A percentile compares a stretch with the other conserved stretches of the same genome.
These are phyloP conservation scores for Dryas alaskensis DNA, from an alignment of 306 rosid species.

Conservation along the genomic window DNA sequence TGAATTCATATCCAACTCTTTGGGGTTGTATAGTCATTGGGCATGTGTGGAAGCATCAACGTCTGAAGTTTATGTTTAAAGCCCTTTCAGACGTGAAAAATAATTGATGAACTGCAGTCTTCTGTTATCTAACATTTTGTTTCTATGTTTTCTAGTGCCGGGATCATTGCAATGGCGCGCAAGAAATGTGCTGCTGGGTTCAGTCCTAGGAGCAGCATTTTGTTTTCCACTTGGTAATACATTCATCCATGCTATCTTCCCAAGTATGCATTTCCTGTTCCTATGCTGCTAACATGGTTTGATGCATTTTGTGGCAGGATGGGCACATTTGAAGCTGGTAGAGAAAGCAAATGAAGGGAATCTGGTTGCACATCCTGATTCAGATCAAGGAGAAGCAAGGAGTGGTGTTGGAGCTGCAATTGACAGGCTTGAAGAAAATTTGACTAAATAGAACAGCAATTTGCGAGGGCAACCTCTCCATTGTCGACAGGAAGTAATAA, in stretches of 20 bases:
- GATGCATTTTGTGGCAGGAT: conserved; percentile 53
- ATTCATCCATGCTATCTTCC: background rate
- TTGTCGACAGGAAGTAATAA: background rate
- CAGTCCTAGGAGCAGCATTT: conserved; percentile 73
- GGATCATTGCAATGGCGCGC: conserved; percentile 89
- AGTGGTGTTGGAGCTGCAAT: conserved; percentile 85
- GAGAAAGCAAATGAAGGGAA: conserved; percentile 79
- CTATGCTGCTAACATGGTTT: background rate
- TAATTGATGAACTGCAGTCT: conserved; percentile 1
- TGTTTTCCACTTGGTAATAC: conserved; percentile 88
- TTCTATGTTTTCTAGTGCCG: conserved; percentile 56
- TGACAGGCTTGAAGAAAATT: conserved; percentile 77
- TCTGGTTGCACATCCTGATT: conserved; percentile 28
- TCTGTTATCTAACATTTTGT: conserved; percentile 4
- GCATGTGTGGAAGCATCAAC: background rate
- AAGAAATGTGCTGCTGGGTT: conserved; percentile 75
- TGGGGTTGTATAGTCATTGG: conserved; percentile 1
- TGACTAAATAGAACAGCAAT: conserved; percentile 46
- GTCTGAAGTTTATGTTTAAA: conserved; percentile 3
- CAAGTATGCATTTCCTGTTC: background rate
- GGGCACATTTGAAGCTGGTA: conserved; percentile 84
- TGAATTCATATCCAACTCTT: conserved; percentile 26
- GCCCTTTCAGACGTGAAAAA: background rate
- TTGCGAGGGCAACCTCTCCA: background rate
- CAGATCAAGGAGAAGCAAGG: conserved; percentile 45